phyloP scores from a whole-genome alignment of 768 basidiomycete species.

The Termitomyces heimii region DNA sequence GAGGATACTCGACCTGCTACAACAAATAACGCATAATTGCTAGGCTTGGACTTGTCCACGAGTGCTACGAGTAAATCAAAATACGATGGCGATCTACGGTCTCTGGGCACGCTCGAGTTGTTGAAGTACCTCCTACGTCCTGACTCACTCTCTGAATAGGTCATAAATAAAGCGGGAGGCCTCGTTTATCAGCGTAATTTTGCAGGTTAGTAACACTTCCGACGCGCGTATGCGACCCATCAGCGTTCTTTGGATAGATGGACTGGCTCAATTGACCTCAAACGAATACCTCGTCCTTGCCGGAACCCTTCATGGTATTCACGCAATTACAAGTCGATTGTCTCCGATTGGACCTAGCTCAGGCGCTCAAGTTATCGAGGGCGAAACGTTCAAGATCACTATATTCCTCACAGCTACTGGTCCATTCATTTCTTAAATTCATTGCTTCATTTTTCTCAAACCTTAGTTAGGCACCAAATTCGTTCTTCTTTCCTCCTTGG shows the following conservation, averaged over 20 bases:
- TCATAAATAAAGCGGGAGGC: constrained; percentile 98
- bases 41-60: background rate
- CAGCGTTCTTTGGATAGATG: constrained; percentile 49
- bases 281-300: constrained; percentile 96
- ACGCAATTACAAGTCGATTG: constrained; percentile 93
- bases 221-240: background rate
- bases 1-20: background rate
- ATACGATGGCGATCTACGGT: constrained; percentile 67
- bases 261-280: constrained; percentile 84
- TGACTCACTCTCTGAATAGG: constrained; percentile 30
- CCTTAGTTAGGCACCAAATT: constrained; percentile 80
- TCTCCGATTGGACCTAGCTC: constrained; percentile 80
- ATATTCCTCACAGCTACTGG: constrained; percentile 89
- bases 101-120: constrained; percentile 59
- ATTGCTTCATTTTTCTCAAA: background rate
- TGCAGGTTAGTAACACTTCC: constrained; percentile 51
- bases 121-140: background rate
- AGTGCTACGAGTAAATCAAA: background rate
- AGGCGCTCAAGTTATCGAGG: constrained; percentile 93
- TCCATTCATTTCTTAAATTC: constrained; percentile 23
- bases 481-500: constrained; percentile 80
- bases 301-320: constrained; percentile 95
- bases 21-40: background rate
- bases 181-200: constrained; percentile 92
- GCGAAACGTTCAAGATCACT: constrained; percentile 91